phyloP scores from a whole-genome alignment of 1,139 yeast genomes.

The Scheffersomyces lignicola region DNA sequence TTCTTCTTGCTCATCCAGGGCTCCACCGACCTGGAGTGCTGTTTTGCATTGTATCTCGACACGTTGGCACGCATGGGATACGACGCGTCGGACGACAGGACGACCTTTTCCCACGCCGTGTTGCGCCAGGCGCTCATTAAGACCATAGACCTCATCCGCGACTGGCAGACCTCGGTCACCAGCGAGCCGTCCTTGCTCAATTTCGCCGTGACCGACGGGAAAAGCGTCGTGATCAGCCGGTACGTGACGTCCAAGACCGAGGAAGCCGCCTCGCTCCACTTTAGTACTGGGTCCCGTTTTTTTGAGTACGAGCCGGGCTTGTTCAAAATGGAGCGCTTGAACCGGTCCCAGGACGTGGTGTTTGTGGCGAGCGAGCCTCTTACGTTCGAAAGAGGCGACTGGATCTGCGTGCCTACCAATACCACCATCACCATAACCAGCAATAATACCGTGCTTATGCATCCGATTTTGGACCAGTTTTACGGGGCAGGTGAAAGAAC shows the following conservation, averaged over 20 bases:
- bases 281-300: slow-evolving; percentile 89
- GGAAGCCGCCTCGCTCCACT: slow-evolving; percentile 95
- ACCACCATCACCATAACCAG: slow-evolving; percentile 79
- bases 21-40: slow-evolving; percentile 93
- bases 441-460: slow-evolving; percentile 78
- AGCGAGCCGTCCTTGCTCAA: slow-evolving; percentile 84
- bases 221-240: slow-evolving; percentile 81
- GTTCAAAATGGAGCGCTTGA: slow-evolving; percentile 90
- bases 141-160: slow-evolving; percentile 72
- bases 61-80: slow-evolving; percentile 72
- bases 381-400: slow-evolving; percentile 94
- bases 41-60: slow-evolving; percentile 85
- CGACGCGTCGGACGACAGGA: slow-evolving; percentile 51
- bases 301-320: slow-evolving; percentile 88
- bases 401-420: slow-evolving; percentile 97
- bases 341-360: slow-evolving; percentile 90
- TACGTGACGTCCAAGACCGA: slow-evolving; percentile 87
- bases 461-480: slow-evolving; percentile 89
- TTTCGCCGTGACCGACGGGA: slow-evolving; percentile 94
- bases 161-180: slow-evolving; percentile 53
- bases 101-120: slow-evolving; percentile 49
- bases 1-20: slow-evolving; percentile 85
- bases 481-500: slow-evolving; percentile 71
- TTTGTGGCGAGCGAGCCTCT: slow-evolving; percentile 96
- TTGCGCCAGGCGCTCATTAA: slow-evolving; percentile 68